Base-by-base conservation (phyloP, 2,329 filamentous ascomycete genomes). In the Daldinia sp. region DNA sequence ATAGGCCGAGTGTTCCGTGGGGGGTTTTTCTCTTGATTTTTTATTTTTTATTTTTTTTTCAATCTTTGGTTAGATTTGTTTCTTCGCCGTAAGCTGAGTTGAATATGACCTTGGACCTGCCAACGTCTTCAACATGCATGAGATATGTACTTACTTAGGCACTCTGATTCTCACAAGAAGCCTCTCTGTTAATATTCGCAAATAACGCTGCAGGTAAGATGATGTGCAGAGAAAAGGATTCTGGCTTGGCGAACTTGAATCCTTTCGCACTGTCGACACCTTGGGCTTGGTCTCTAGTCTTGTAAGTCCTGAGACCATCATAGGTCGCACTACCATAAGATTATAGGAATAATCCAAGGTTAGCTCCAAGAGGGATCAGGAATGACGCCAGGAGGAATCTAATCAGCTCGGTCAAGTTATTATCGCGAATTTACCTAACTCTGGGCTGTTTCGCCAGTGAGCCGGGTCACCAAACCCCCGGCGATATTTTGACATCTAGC, bases 361-460 rank as follows among this genome's bases (percentile, higher is more conserved):
- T 45, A 1, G 5, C 21, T 45, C 21, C 13, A 8, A 9, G 21
- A n/a, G 39, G 39, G 21, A 45, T 45, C 6, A 45, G 21, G 39
- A 43, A 23, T 21, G 21, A 27, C 21, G 39, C 8, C 13, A 9
- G 11, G 8, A 25, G 13, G 13, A 25, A 25, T 5, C 7, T 27
- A 3, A 25, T 10, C 11, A 1, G 13, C 11, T 45, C 3, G 5
- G 15, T 45, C 13, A 15, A 45, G 11, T 45, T 45, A 43, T 25
- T n/a, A 45, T 25, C 6, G 7, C 25, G 39, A 13, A 27, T 27
- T 45, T 2, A 45, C 39, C 5, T 27, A 45, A 45, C 39, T 45
- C 39, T 45, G 21, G 39, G 39, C 39, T 15, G 39, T 66, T 57
- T 63, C 53, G 63, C 51, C 11, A 55, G 50, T 52, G 39, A 45